Conservation (phyloP, 441 rosid species). For the Populus tomentosa region DNA sequence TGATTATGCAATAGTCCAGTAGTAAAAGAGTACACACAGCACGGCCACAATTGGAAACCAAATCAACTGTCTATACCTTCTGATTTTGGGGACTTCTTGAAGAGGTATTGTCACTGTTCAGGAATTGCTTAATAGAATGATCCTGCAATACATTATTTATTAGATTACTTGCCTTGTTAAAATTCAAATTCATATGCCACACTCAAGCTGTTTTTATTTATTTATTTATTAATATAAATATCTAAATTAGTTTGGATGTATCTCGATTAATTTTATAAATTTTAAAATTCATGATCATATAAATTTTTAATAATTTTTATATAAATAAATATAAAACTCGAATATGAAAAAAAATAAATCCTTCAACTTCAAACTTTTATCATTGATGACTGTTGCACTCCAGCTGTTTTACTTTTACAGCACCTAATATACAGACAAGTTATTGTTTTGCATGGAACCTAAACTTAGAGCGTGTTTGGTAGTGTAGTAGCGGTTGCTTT, state of each 20-base stretch:
- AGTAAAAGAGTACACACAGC: background rate
- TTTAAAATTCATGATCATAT: too few species aligned
- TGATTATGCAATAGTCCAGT: background rate
- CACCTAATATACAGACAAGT: background rate
- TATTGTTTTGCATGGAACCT: background rate
- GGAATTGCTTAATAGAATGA: conserved; percentile 28
- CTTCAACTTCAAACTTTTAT: too few species aligned
- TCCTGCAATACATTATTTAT: conserved; percentile 39
- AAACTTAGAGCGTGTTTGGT: too few species aligned
- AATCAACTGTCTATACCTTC: conserved; percentile 35
- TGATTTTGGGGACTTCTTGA: conserved; percentile 53
- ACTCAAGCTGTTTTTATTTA: background rate
- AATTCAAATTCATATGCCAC: background rate
- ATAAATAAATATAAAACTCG: too few species aligned
- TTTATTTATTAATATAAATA: too few species aligned
- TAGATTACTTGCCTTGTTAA: background rate
- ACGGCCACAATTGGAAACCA: background rate
- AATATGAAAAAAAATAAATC: too few species aligned
- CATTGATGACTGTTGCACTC: too few species aligned
- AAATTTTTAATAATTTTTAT: too few species aligned
- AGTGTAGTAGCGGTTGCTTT: too few species aligned
- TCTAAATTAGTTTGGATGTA: too few species aligned
- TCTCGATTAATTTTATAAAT: too few species aligned
- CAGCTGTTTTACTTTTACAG: too few species aligned
- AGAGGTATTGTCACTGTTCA: conserved; percentile 26